Evolutionary conservation across 176 grass and related monocot genomes (phyloP).

Genomic region (Oryza rufipogon): DNA sequence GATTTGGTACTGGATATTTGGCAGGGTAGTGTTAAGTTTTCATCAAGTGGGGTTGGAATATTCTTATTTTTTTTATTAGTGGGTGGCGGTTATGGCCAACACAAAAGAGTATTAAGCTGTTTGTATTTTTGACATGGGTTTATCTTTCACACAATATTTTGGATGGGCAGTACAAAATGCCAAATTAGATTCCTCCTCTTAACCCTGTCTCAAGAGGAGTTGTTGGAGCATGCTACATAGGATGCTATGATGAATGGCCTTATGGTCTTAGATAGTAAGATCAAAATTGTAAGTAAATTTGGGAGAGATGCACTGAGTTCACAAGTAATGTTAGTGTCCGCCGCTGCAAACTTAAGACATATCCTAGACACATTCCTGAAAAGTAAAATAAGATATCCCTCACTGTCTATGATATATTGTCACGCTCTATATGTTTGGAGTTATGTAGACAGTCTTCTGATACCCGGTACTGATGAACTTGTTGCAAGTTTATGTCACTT

Average conservation of each 20-base stretch:
- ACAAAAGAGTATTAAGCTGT: not conserved
- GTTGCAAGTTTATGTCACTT: not conserved
- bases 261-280: not conserved
- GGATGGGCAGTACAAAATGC: not conserved
- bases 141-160: not conserved
- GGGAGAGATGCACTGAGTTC: not conserved
- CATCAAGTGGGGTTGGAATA: not conserved
- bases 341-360: not conserved
- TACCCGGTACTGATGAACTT: conserved; percentile 1
- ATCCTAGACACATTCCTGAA: not conserved
- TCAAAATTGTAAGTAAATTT: not conserved
- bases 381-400: not conserved
- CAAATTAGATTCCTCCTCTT: not conserved
- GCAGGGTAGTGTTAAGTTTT: not conserved
- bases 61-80: not conserved
- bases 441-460: not conserved
- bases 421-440: not conserved
- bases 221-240: not conserved
- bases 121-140: not conserved
- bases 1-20: not conserved
- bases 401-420: not conserved
- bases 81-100: not conserved
- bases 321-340: not conserved
- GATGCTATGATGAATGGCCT: not conserved
- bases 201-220: not conserved